Conservation (phyloP, 164 flowering plant genomes). For the Macadamia integrifolia region DNA sequence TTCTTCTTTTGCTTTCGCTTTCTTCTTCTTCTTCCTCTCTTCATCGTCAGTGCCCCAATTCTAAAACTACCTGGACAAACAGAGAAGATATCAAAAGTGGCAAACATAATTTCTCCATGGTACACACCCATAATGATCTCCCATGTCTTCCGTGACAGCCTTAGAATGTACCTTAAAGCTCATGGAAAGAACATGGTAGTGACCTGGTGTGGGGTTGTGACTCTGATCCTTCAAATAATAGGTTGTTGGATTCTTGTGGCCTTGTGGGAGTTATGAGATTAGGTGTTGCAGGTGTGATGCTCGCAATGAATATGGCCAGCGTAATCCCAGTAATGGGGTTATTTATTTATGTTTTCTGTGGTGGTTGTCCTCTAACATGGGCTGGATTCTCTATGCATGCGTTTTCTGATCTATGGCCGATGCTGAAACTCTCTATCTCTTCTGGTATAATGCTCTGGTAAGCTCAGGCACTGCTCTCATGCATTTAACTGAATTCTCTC, state of each 20-base stretch:
- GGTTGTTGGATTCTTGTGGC: slow-evolving; percentile 26
- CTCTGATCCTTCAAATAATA: slow-evolving; percentile 16
- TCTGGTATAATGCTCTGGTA: slow-evolving; percentile 18
- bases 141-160: too few relatives aligned
- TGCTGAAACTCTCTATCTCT: slow-evolving; percentile 17
- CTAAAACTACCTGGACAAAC: too few relatives aligned
- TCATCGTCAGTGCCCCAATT: too few relatives aligned
- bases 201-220: slow-evolving; percentile 7
- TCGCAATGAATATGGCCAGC: slow-evolving; percentile 11
- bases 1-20: too few relatives aligned
- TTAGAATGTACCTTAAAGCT: too few relatives aligned
- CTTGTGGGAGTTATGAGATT: slow-evolving; percentile 5
- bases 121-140: too few relatives aligned
- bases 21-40: too few relatives aligned
- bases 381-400: slow-evolving; percentile 23
- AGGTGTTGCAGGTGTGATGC: slow-evolving; percentile 26
- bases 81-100: too few relatives aligned
- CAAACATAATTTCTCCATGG: too few relatives aligned
- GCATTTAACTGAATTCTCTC: too few relatives aligned
- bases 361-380: slow-evolving; percentile 28
- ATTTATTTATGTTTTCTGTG: slow-evolving; percentile 20
- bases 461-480: background rate
- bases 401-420: slow-evolving; percentile 22
- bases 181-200: slow-evolving; percentile 5
- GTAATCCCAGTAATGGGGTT: slow-evolving; percentile 21